Conservation (phyloP, 1,139 yeast species). For the Geotrichum europaeum region DNA sequence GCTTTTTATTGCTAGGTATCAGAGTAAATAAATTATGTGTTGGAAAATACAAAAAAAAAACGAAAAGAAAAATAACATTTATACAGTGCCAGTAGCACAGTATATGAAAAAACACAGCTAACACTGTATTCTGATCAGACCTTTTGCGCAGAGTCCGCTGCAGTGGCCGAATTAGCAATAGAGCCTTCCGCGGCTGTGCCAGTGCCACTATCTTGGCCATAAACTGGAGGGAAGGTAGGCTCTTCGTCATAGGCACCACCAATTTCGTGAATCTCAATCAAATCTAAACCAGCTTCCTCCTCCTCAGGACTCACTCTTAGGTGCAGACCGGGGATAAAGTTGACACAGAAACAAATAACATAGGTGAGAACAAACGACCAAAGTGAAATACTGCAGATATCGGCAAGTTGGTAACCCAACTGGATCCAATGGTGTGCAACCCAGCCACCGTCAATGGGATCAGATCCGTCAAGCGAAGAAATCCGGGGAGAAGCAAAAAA, state of each 20-base stretch:
- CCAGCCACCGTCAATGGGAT: slow-evolving; percentile 89
- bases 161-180: not conserved
- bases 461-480: slow-evolving; percentile 73
- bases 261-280: slow-evolving; percentile 29
- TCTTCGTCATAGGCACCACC: slow-evolving; percentile 10
- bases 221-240: not conserved
- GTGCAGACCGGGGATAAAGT: slow-evolving; percentile 76
- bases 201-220: not conserved
- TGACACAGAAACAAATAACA: slow-evolving; percentile 62
- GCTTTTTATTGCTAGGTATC: not conserved
- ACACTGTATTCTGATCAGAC: not conserved
- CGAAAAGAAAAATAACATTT: not conserved
- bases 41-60: not conserved
- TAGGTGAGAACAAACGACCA: slow-evolving; percentile 78
- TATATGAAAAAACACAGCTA: not conserved
- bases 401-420: slow-evolving; percentile 82
- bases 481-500: slow-evolving; percentile 82
- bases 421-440: slow-evolving; percentile 84
- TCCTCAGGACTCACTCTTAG: slow-evolving; percentile 77
- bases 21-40: not conserved
- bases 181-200: not conserved
- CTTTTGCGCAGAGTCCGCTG: not conserved
- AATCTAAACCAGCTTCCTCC: slow-evolving; percentile 82
- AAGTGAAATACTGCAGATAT: slow-evolving; percentile 64
- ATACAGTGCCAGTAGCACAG: not conserved